Base-by-base conservation (phyloP, 495 filamentous ascomycete species). In the Neurospora sp. region DNA sequence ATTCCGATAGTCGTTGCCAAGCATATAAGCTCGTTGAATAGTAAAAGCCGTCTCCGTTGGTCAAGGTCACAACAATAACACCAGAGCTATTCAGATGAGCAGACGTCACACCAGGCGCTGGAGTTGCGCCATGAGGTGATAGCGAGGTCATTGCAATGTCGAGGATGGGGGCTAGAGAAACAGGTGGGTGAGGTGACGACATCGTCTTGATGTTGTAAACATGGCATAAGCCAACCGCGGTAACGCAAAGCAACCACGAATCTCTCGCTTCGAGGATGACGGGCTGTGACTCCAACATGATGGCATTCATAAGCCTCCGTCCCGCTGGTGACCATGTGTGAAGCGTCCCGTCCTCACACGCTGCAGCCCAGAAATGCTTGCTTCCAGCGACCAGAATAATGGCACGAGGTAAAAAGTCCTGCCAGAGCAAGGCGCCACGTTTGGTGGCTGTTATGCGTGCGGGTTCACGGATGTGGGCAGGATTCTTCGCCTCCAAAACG, bases 271-370 rank as follows among this genome's bases (percentile, higher is more conserved):
- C 96, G 12, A 98, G 84, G 71, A 98, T 94, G 39, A 97, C 94
- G 3, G 96, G 94, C 75, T 98, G 94, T 6, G 95, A 91, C 80
- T 98, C 96, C 44, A 98, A 81, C 3, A 98, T 87, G 59, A 97
- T 82, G 6, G 94, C 89, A 77, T 92, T 97, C 71, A 94, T 84
- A 8, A 97, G 83, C 44, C 96, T 87, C 71, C 96, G 88, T 5
- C 96, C 96, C n/a, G 94, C 94, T 3, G 96, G 95, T 1, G 94
- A 95, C 94, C 95, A 99, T 39, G 93, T 87, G 78, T 97, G 92
- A 14, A 99, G 75, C n/a, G 90, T 93, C 18, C 93, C 96, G 78
- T 98, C 96, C 80, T 99, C 96, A 74, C 93, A 97, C 18, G 91
- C 94, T 12, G 90, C 94, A 10, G 92, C 90, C 94, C 96, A 98